Evolutionary conservation across 208 protist species (phyloP).

Genomic region (Acanthamoeba royreba): DNA sequence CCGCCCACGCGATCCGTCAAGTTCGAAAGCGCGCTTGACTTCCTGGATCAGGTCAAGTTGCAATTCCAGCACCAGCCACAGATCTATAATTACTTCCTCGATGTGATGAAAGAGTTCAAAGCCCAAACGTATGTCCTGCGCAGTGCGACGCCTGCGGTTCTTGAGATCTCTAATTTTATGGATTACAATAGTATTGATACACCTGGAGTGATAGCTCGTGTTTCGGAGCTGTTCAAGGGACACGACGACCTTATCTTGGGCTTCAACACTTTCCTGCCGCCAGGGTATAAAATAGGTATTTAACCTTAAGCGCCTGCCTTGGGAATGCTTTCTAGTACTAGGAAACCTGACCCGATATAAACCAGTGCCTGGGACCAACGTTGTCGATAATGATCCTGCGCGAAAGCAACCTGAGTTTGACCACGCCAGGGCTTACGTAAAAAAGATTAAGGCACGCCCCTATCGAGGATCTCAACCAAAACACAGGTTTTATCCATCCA

Average conservation of each 20-base stretch:
- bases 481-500: too few species aligned
- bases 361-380: too few species aligned
- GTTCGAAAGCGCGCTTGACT: conserved; percentile 66
- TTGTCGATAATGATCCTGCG: too few species aligned
- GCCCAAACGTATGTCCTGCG: conserved; percentile 63
- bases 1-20: neutral
- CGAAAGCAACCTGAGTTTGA: conserved; percentile 75
- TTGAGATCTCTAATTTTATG: neutral
- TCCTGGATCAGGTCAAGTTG: conserved; percentile 72
- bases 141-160: neutral
- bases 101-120: conserved; percentile 83
- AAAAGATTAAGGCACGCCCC: conserved; percentile 74
- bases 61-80: conserved; percentile 63
- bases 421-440: conserved; percentile 80
- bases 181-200: conserved; percentile 76
- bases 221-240: conserved; percentile 82
- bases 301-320: too few species aligned
- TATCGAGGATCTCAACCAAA: too few species aligned
- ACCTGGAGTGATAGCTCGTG: conserved; percentile 83
- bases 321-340: neutral
- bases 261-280: conserved; percentile 89
- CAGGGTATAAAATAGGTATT: conserved; percentile 77
- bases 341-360: too few species aligned
- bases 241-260: conserved; percentile 81
- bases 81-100: conserved; percentile 80